Conservation (phyloP, 495 filamentous ascomycete genomes). For the Penicillium canariense region DNA sequence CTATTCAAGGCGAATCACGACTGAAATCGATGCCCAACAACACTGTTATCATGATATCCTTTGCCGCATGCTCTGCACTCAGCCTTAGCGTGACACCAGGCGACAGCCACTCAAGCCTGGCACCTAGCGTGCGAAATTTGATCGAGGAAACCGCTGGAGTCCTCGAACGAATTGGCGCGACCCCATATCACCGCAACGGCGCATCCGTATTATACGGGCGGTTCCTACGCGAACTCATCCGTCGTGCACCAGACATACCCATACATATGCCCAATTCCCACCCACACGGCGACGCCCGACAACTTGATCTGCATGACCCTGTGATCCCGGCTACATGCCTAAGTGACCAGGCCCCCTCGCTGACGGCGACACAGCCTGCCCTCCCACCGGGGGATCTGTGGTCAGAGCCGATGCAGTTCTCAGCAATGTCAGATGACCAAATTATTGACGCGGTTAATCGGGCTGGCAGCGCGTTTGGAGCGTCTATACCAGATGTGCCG, state of each 20-base stretch:
- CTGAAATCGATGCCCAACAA: slow-evolving; percentile 77
- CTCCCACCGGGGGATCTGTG: slow-evolving; percentile 33
- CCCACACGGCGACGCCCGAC: not conserved
- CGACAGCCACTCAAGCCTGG: slow-evolving; percentile 53
- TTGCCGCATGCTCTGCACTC: slow-evolving; percentile 68
- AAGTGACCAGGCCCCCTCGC: slow-evolving; percentile 13
- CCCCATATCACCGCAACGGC: slow-evolving; percentile 62
- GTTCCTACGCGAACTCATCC: slow-evolving; percentile 58
- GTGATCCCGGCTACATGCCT: slow-evolving; percentile 17
- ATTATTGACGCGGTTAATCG: slow-evolving; percentile 61
- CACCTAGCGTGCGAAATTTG: slow-evolving; percentile 63
- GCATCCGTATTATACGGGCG: slow-evolving; percentile 60
- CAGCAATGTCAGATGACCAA: slow-evolving; percentile 65
- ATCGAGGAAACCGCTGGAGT: slow-evolving; percentile 70
- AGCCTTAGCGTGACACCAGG: slow-evolving; percentile 58
- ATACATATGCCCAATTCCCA: slow-evolving; percentile 7
- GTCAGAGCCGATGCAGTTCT: slow-evolving; percentile 60
- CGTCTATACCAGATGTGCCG: slow-evolving; percentile 50
- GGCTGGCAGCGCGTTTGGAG: slow-evolving; percentile 55
- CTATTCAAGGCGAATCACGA: slow-evolving; percentile 66
- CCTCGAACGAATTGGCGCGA: slow-evolving; percentile 63
- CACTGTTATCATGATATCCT: slow-evolving; percentile 74
- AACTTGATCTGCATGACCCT: slow-evolving; percentile 10
- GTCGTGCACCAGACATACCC: slow-evolving; percentile 28
- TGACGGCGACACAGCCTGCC: slow-evolving; percentile 16